A percentile compares a stretch with the other conserved stretches of the same genome.
Conservation (phyloP, 805 yeast species). For the Candida maesae region DNA sequence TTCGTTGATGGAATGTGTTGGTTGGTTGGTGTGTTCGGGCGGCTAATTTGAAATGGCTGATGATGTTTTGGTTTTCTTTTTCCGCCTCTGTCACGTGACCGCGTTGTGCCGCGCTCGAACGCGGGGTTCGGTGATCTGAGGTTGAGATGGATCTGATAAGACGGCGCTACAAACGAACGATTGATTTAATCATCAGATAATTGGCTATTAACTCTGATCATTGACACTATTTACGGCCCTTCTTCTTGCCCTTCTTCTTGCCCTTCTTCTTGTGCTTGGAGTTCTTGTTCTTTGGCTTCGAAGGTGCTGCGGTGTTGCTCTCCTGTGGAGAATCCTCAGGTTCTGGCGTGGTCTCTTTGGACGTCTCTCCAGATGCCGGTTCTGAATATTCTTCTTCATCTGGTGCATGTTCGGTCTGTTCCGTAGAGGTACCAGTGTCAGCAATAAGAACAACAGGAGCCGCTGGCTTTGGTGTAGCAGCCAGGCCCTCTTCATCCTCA, state of each 20-base stretch:
- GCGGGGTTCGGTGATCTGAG: no score
- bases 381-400: not conserved
- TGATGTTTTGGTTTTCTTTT: no score
- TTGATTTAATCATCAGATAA: no score
- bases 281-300: conserved; percentile 8
- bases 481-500: not conserved
- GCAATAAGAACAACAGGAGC: no score
- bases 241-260: conserved; percentile 13
- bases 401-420: not conserved
- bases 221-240: conserved; percentile 9
- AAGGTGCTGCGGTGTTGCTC: not conserved
- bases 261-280: conserved; percentile 11
- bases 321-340: conserved; percentile 3
- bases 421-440: no score
- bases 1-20: no score
- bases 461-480: no score
- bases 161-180: no score
- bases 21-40: not conserved
- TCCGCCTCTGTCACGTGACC: no score
- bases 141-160: no score
- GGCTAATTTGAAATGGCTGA: not conserved
- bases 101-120: no score
- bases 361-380: conserved; percentile 1
- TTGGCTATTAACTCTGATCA: no score
- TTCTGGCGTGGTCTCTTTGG: conserved; percentile 9